These are phyloP conservation scores for Leccinum variabile DNA, from an alignment of 1,284 basidiomycete species.

Conservation along the genomic window DNA sequence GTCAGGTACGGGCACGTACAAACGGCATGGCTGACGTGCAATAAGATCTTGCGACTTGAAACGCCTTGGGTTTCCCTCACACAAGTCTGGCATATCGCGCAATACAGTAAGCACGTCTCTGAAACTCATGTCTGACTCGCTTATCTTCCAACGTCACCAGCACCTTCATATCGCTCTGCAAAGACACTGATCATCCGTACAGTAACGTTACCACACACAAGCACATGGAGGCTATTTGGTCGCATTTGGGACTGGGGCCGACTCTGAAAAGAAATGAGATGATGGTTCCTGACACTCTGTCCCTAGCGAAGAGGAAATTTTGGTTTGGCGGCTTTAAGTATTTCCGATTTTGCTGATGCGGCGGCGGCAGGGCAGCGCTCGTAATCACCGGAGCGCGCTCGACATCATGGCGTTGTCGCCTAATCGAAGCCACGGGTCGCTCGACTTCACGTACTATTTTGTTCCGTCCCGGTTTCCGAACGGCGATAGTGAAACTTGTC, in stretches of 20 bases:
- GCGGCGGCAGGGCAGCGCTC: neutral
- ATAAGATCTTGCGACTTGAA: slow-evolving; percentile 16
- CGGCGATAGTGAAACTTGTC: neutral
- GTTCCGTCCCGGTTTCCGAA: neutral
- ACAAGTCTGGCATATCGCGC: neutral
- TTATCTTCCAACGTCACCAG: slow-evolving; percentile 20
- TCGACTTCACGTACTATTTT: neutral
- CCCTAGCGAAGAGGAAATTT: neutral
- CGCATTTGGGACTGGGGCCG: neutral
- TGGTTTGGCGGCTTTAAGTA: neutral
- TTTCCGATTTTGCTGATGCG: neutral
- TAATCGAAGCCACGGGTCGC: neutral
- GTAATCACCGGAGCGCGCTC: neutral
- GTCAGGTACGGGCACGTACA: slow-evolving; percentile 5
- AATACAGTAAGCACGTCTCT: neutral
- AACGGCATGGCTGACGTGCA: neutral
- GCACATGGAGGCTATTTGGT: neutral
- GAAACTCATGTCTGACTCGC: slow-evolving; percentile 16
- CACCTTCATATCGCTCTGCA: neutral
- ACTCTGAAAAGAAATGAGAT: neutral
- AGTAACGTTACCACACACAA: neutral
- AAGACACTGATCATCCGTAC: neutral
- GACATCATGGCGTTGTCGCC: neutral
- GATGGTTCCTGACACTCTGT: slow-evolving; percentile 3
- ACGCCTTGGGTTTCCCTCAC: slow-evolving; percentile 4